These are phyloP conservation scores for Dioscorea alata DNA, from an alignment of 106 monocot genomes.

Conservation along the genomic window DNA sequence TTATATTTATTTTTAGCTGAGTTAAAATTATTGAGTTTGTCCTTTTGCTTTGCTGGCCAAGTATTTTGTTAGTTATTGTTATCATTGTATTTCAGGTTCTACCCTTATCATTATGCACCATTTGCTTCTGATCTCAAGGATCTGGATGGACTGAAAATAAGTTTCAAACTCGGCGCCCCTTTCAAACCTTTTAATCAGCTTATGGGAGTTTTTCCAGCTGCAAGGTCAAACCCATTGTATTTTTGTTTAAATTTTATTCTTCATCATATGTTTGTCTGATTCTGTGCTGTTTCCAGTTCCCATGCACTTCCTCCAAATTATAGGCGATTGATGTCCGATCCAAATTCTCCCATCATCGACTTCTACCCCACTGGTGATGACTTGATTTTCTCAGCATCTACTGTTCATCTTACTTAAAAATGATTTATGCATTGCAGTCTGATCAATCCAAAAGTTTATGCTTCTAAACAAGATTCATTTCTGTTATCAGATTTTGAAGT, in stretches of 20 bases:
- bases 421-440: background rate
- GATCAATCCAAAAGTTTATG: background rate
- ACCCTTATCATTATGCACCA: constrained; percentile 98
- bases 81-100: constrained; percentile 54
- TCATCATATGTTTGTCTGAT: constrained; percentile 4
- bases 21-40: too few species aligned
- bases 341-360: constrained; percentile 82
- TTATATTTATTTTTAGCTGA: too few species aligned
- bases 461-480: constrained; percentile 2
- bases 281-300: constrained; percentile 47
- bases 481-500: constrained; percentile 87
- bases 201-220: constrained; percentile 99
- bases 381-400: too few species aligned
- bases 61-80: too few species aligned
- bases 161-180: constrained; percentile 71
- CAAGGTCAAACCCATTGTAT: constrained; percentile 43
- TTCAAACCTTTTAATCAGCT: constrained; percentile 91
- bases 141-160: constrained; percentile 51
- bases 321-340: constrained; percentile 77
- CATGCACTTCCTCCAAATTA: constrained; percentile 87
- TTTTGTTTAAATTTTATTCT: constrained; percentile 2
- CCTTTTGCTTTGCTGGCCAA: too few species aligned
- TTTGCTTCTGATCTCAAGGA: constrained; percentile 91
- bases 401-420: background rate
- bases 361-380: constrained; percentile 83